These are phyloP conservation scores for Apiospora aurea DNA, from an alignment of 2,329 filamentous ascomycete genomes.

Conservation along the genomic window DNA sequence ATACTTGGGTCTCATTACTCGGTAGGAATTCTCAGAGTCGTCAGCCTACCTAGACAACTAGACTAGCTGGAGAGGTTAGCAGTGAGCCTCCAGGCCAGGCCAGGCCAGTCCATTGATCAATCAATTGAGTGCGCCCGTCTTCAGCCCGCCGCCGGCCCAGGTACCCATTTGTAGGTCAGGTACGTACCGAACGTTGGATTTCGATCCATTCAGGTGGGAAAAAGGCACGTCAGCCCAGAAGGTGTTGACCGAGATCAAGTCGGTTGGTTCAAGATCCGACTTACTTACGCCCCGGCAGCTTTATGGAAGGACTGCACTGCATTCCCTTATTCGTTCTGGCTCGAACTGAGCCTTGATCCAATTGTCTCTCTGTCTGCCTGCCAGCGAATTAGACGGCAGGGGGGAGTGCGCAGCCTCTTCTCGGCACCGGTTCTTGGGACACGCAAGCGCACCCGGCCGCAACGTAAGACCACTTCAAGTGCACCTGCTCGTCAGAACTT, in stretches of 20 bases:
- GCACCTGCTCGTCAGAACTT: constrained; percentile 16
- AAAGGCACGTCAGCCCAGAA: background rate
- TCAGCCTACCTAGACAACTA: too few relatives aligned
- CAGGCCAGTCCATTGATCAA: background rate
- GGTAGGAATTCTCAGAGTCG: background rate
- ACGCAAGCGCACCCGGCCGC: constrained; percentile 13
- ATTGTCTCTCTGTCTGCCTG: background rate
- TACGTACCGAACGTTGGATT: constrained; percentile 8
- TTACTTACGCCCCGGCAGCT: background rate
- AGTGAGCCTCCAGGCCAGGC: background rate
- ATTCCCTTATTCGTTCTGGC: background rate
- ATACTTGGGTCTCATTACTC: too few relatives aligned
- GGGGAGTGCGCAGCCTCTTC: constrained; percentile 8
- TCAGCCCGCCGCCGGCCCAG: background rate
- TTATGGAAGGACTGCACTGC: background rate
- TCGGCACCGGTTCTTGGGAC: constrained; percentile 1
- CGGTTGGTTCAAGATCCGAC: too few relatives aligned
- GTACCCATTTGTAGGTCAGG: background rate
- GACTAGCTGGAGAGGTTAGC: too few relatives aligned
- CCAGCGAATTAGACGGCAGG: background rate
- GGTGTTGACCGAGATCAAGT: background rate
- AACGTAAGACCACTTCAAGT: constrained; percentile 11
- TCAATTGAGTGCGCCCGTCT: background rate
- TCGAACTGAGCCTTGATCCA: background rate
- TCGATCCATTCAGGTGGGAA: constrained; percentile 13